Evolutionary conservation across 495 filamentous ascomycete genomes (phyloP), one percentile per base, ranked within the genome.

Genomic region (Thozetella sp.): DNA sequence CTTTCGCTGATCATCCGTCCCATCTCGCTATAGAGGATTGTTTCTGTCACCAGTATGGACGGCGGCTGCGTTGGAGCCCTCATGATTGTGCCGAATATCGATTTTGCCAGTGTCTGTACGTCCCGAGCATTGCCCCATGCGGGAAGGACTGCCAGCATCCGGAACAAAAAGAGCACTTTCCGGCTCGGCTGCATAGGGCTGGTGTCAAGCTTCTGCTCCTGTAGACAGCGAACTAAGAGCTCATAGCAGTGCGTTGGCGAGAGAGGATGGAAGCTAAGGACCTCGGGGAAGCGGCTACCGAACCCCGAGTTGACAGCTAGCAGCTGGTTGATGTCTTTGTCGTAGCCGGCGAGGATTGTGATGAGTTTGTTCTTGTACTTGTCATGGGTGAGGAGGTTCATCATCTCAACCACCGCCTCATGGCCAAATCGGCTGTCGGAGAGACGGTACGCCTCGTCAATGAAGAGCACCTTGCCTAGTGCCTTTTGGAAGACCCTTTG

Each of bases 261-360:
- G 22, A 87, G 65, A 15, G 71, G 59, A 2, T 67, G 52, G 67
- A 89, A 90, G 53, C 72, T 62, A 15, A 90, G 67, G 15, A 77
- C 71, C 48, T 81, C 83, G 1, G 87, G 81, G 67, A 91, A 90
- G 10, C 88, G 75, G 53, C 79, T 80, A 0, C 84, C 77, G 13
- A 90, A 70, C 0, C 86, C 86, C 0, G 81, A 75, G 59, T 89
- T 90, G 51, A 80, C 79, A 4, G 70, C 64, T 82, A 93, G 85
- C 1, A 95, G 80, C 0, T 79, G 73, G 65, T 93, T 86, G 63
- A 93, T 93, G 25, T 92, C 87, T 0, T 74, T 57, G 25, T 86
- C 83, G 58, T 93, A 93, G 2, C 91, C 91, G 0, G 91, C 91
- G 0, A 93, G 77, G 46, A 95, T 90, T 17, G 89, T 79, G 43